Conservation (phyloP, 805 yeast genomes). For the Tetrapisispora phaffii region DNA sequence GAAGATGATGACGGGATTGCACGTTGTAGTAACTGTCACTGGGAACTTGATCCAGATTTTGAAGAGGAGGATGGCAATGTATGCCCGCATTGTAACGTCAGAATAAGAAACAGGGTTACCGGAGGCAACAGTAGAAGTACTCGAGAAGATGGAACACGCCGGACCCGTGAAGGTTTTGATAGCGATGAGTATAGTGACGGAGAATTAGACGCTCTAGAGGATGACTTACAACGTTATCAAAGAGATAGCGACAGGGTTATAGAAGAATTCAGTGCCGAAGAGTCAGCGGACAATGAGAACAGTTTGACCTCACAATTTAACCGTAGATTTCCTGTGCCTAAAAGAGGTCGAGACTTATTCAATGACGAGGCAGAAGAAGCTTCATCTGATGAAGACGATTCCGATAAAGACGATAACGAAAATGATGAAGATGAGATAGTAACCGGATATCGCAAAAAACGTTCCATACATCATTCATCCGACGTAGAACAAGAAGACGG, state of each 20-base stretch:
- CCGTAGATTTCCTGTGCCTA: conserved; percentile 2
- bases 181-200: conserved; percentile 23
- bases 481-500: conserved; percentile 10
- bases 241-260: conserved; percentile 5
- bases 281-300: neutral
- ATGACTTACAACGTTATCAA: conserved; percentile 4
- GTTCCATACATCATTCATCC: neutral
- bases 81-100: conserved; percentile 61
- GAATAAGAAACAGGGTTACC: conserved; percentile 30
- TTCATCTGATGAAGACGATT: conserved; percentile 8
- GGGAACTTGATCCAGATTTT: conserved; percentile 46
- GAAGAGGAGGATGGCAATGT: conserved; percentile 26
- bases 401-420: conserved; percentile 10
- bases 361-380: conserved; percentile 7
- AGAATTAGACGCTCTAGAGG: conserved; percentile 11
- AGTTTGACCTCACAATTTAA: conserved; percentile 1
- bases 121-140: conserved; percentile 1
- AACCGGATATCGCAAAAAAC: neutral
- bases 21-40: conserved; percentile 65
- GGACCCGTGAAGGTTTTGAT: conserved; percentile 6
- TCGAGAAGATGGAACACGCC: neutral
- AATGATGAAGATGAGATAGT: conserved; percentile 1
- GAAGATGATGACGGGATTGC: conserved; percentile 66
- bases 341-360: conserved; percentile 1
- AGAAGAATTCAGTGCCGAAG: conserved; percentile 5